phyloP scores from a whole-genome alignment of 495 filamentous ascomycete species.

The Staphylotrichum longicolle region DNA sequence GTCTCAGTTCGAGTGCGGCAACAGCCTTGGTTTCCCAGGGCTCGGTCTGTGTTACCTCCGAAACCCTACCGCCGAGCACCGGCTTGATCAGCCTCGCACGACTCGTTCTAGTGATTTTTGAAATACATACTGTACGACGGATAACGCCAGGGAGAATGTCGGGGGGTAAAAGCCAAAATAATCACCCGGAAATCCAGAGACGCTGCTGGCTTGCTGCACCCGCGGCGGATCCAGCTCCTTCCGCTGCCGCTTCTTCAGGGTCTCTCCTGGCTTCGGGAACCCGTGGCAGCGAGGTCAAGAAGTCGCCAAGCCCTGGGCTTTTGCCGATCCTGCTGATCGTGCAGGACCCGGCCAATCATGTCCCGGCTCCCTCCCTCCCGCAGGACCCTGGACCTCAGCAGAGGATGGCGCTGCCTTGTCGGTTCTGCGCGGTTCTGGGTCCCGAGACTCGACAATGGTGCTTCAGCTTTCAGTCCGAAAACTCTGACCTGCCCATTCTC shows the following conservation, averaged over 20 bases:
- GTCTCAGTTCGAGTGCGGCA: too few relatives aligned
- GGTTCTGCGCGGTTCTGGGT: background rate
- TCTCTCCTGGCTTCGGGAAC: constrained; percentile 4
- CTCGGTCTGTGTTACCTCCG: too few relatives aligned
- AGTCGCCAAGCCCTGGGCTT: constrained; percentile 10
- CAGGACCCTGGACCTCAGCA: constrained; percentile 14
- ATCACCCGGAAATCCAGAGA: too few relatives aligned
- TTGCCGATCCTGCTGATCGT: constrained; percentile 20
- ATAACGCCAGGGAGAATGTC: too few relatives aligned
- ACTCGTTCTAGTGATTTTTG: too few relatives aligned
- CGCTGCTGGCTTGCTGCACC: too few relatives aligned
- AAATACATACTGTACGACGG: too few relatives aligned
- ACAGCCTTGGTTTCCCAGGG: too few relatives aligned
- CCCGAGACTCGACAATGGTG: background rate
- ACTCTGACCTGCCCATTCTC: background rate
- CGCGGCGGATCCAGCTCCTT: background rate
- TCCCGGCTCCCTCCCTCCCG: constrained; percentile 4
- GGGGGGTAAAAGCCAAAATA: too few relatives aligned
- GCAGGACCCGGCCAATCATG: background rate
- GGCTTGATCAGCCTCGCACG: too few relatives aligned
- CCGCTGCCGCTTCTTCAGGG: background rate
- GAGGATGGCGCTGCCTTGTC: background rate
- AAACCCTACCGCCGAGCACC: too few relatives aligned
- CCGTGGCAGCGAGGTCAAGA: background rate
- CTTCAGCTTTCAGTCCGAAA: background rate